A percentile compares a stretch with the other conserved stretches of the same genome.
Evolutionary conservation across 176 grass and related monocot genomes (phyloP).

Genomic region (Carex pumila): DNA sequence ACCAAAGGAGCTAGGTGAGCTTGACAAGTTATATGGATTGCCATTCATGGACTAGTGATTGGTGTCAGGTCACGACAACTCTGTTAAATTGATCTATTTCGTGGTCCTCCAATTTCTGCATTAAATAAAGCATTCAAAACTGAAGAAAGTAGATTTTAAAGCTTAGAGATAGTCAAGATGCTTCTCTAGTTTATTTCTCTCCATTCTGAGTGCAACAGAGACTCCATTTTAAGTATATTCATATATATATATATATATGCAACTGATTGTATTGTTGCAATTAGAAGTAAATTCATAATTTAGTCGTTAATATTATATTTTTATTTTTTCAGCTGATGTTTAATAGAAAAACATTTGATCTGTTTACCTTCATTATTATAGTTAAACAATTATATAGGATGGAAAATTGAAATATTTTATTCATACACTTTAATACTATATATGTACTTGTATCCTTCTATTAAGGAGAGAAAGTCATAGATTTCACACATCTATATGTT

Average conservation of each 20-base stretch:
- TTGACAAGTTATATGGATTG: slow-evolving; percentile 16
- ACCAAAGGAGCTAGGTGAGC: background rate
- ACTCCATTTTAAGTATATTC: background rate
- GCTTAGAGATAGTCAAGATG: background rate
- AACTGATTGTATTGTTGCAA: background rate
- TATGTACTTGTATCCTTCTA: background rate
- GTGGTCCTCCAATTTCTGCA: slow-evolving; percentile 16
- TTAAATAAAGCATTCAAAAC: slow-evolving; percentile 26
- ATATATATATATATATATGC: background rate
- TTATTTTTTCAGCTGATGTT: no score
- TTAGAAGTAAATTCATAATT: background rate
- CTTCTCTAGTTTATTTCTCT: background rate
- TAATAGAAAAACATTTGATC: background rate
- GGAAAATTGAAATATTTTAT: background rate
- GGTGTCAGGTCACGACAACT: slow-evolving; percentile 22
- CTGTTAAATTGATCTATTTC: slow-evolving; percentile 20
- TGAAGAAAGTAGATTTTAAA: slow-evolving; percentile 2
- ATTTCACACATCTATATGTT: background rate
- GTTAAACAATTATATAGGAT: background rate
- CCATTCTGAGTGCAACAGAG: background rate
- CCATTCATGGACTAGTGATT: slow-evolving; percentile 23
- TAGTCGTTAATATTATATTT: background rate
- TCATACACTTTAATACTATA: background rate
- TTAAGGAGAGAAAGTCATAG: background rate
- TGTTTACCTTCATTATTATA: background rate